These are phyloP conservation scores for Talaromyces sp. DNA, from an alignment of 2,329 filamentous ascomycete genomes.

Conservation along the genomic window DNA sequence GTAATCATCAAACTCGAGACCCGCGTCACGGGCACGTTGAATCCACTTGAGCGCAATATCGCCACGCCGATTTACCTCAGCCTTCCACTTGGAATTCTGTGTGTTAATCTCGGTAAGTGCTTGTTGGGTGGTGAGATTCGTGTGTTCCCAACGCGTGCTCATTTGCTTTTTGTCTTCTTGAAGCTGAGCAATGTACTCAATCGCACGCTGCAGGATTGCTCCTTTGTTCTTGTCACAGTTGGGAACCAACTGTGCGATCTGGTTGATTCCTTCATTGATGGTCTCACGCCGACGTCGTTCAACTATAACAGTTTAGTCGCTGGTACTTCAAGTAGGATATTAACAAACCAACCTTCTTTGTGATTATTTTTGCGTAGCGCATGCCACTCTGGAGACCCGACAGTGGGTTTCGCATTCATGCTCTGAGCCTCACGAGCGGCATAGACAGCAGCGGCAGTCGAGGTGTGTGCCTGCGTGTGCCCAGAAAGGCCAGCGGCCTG, in stretches of 20 bases:
- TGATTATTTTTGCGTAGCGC: slow-evolving; percentile 96
- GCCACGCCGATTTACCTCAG: slow-evolving; percentile 79
- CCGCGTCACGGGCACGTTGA: slow-evolving; percentile 41
- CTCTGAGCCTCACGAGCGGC: slow-evolving; percentile 49
- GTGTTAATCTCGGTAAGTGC: slow-evolving; percentile 78
- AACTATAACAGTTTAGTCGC: slow-evolving; percentile 51
- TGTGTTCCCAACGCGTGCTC: slow-evolving; percentile 37
- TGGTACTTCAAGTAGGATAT: slow-evolving; percentile 13
- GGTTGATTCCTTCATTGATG: slow-evolving; percentile 98
- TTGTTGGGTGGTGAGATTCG: slow-evolving; percentile 40
- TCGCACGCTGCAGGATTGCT: slow-evolving; percentile 86
- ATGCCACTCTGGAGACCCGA: slow-evolving; percentile 98
- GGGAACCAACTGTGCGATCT: slow-evolving; percentile 94
- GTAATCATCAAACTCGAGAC: slow-evolving; percentile 46
- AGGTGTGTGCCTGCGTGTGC: slow-evolving; percentile 36
- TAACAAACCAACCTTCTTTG: slow-evolving; percentile 75
- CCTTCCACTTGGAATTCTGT: slow-evolving; percentile 92
- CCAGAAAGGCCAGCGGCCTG: slow-evolving; percentile 17
- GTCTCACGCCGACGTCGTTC: slow-evolving; percentile 94
- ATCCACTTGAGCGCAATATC: slow-evolving; percentile 56
- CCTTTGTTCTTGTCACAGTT: slow-evolving; percentile 99
- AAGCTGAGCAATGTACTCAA: slow-evolving; percentile 89
- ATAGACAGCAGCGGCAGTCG: slow-evolving; percentile 56
- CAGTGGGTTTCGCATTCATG: slow-evolving; percentile 67
- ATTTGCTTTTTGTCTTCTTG: slow-evolving; percentile 42